Evolutionary conservation across 768 basidiomycete species (phyloP).

Genomic region (Leucogyrophana mollusca): DNA sequence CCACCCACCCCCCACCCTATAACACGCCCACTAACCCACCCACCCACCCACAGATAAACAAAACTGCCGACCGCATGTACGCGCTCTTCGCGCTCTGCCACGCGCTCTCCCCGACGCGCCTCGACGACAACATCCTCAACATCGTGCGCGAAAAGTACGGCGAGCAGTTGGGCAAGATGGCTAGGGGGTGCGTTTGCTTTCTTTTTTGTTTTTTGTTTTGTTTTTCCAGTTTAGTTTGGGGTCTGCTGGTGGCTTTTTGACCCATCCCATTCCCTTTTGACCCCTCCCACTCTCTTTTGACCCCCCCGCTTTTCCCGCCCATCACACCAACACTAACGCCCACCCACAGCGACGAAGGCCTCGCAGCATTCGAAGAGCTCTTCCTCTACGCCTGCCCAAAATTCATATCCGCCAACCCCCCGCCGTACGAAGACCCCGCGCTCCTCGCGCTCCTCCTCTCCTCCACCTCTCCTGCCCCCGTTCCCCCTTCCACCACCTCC

Average conservation of each 20-base stretch:
- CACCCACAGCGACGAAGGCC: constrained; percentile 57
- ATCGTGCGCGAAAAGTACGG: constrained; percentile 90
- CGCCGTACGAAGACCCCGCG: constrained; percentile 83
- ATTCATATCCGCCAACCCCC: constrained; percentile 93
- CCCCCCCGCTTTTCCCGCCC: background rate
- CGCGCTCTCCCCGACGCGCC: constrained; percentile 84
- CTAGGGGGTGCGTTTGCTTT: constrained; percentile 51
- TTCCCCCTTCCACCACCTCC: constrained; percentile 23
- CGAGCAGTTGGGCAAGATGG: constrained; percentile 88
- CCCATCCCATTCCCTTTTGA: constrained; percentile 24
- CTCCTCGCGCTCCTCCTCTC: constrained; percentile 50
- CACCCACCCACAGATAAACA: constrained; percentile 68
- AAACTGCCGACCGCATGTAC: constrained; percentile 98
- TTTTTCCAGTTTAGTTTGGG: background rate
- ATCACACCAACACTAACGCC: too few relatives aligned
- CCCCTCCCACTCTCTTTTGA: constrained; percentile 84
- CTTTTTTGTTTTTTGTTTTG: constrained; percentile 9
- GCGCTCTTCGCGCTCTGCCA: constrained; percentile 93
- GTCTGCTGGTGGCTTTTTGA: background rate
- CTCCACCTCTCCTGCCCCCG: constrained; percentile 34
- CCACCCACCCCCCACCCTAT: background rate
- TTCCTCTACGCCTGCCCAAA: constrained; percentile 95
- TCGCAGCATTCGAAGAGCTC: constrained; percentile 85
- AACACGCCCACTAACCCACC: too few relatives aligned
- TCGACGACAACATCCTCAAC: constrained; percentile 94